phyloP scores from a whole-genome alignment of 2,329 filamentous ascomycete species.

The Akanthomyces muscarius region DNA sequence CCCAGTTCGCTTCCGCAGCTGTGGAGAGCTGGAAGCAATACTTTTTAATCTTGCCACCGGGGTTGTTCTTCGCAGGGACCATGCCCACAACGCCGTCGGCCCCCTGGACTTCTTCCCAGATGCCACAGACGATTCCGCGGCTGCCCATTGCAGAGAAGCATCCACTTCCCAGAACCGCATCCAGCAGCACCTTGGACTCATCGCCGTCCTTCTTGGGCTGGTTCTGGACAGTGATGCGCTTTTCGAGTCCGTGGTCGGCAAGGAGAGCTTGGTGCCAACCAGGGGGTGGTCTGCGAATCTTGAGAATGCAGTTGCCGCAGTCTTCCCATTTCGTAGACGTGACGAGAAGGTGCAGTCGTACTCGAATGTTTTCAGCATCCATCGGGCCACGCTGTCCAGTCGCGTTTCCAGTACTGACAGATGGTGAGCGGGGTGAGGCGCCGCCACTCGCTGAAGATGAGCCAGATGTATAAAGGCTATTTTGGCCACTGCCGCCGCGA shows the following conservation, averaged over 20 bases:
- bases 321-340: slow-evolving; percentile 82
- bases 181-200: slow-evolving; percentile 63
- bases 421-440: slow-evolving; percentile 53
- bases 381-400: slow-evolving; percentile 58
- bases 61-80: slow-evolving; percentile 48
- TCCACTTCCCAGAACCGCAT: slow-evolving; percentile 78
- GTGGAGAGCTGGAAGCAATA: slow-evolving; percentile 61
- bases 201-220: slow-evolving; percentile 60
- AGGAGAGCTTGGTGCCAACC: slow-evolving; percentile 56
- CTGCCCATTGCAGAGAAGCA: slow-evolving; percentile 81
- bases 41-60: slow-evolving; percentile 55
- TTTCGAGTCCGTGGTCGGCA: slow-evolving; percentile 67
- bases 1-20: slow-evolving; percentile 51
- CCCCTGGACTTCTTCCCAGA: slow-evolving; percentile 74
- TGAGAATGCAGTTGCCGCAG: slow-evolving; percentile 77
- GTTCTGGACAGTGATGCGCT: slow-evolving; percentile 75
- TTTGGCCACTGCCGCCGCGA: slow-evolving; percentile 47
- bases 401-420: slow-evolving; percentile 51
- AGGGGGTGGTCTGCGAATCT: slow-evolving; percentile 71
- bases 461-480: slow-evolving; percentile 59
- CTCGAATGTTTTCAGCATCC: slow-evolving; percentile 67
- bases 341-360: slow-evolving; percentile 79
- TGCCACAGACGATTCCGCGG: slow-evolving; percentile 81
- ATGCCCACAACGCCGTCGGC: slow-evolving; percentile 53
- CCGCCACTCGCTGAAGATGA: slow-evolving; percentile 46